Evolutionary conservation across 345 rosid species (phyloP).

Genomic region (Populus davidiana): DNA sequence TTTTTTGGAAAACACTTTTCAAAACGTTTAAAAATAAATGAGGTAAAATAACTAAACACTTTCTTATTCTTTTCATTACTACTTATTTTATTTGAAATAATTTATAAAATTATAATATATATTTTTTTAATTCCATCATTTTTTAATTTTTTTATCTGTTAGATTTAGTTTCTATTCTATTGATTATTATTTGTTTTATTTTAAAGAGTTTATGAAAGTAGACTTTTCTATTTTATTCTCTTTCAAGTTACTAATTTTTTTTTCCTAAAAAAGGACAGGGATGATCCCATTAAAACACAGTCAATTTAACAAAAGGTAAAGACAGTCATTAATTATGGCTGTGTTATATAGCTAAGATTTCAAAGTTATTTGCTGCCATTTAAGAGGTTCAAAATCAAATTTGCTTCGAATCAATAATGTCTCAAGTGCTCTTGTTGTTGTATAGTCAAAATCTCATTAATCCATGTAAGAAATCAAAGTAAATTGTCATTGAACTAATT

Average conservation of each 20-base stretch:
- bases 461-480: background rate
- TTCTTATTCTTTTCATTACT: too few species aligned
- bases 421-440: background rate
- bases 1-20: too few species aligned
- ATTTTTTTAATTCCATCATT: too few species aligned
- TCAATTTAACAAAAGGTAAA: background rate
- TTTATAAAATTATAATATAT: too few species aligned
- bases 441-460: background rate
- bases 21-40: too few species aligned
- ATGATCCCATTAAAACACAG: background rate
- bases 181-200: too few species aligned
- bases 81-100: too few species aligned
- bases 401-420: background rate
- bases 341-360: background rate
- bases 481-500: background rate
- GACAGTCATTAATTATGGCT: background rate
- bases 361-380: background rate
- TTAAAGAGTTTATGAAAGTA: too few species aligned
- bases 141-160: too few species aligned
- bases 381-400: background rate
- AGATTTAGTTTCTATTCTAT: too few species aligned
- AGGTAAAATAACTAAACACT: too few species aligned
- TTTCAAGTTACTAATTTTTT: background rate
- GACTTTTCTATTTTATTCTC: too few species aligned
- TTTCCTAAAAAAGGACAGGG: background rate